Percentiles rank a stretch among this genome's conserved stretches.
phyloP scores from a whole-genome alignment of 139 green algal species.

The Chloropicon primus region DNA sequence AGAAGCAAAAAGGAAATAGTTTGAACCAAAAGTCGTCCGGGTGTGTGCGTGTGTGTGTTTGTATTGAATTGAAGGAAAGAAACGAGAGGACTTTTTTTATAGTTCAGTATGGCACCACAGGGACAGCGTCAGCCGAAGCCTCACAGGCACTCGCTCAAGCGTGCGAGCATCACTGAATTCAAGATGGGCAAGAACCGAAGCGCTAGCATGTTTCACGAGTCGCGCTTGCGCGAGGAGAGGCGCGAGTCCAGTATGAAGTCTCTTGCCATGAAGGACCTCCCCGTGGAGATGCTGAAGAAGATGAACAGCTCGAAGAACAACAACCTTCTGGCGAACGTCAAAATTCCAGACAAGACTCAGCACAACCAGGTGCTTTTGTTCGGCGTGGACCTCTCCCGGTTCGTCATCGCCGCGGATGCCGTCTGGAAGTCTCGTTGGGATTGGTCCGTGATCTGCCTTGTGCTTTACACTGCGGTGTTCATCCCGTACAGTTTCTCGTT shows the following conservation, averaged over 20 bases:
- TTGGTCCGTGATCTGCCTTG: slow-evolving; percentile 9
- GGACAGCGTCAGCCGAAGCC: background rate
- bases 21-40: too few relatives aligned
- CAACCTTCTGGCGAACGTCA: background rate
- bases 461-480: slow-evolving; percentile 8
- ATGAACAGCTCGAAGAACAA: background rate
- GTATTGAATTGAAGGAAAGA: too few relatives aligned
- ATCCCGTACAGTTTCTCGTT: slow-evolving; percentile 10
- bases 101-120: too few relatives aligned
- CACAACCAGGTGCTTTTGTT: background rate
- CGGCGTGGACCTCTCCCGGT: background rate
- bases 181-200: background rate
- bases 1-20: too few relatives aligned
- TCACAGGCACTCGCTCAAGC: background rate
- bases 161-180: background rate
- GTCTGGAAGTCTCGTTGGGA: slow-evolving; percentile 9
- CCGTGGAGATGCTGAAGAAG: background rate
- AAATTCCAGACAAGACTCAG: background rate
- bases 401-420: slow-evolving; percentile 1
- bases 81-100: too few relatives aligned
- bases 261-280: background rate
- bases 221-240: background rate
- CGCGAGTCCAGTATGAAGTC: background rate
- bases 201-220: background rate
- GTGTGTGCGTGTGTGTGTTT: too few relatives aligned